Evolutionary conservation across 257 asterid species (phyloP).

Genomic region (Lantana camara): DNA sequence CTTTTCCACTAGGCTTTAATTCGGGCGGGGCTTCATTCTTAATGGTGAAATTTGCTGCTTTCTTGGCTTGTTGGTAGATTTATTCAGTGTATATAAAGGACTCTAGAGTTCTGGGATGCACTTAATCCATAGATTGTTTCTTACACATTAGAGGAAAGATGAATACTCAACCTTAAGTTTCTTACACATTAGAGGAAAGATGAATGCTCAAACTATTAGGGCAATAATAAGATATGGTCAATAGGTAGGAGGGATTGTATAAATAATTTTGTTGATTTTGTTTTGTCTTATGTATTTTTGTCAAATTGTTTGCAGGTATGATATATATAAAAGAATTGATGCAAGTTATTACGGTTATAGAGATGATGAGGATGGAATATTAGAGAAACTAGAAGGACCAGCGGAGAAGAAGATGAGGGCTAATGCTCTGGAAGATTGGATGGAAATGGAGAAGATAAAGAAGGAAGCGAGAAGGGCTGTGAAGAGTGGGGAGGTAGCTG

Average conservation of each 20-base stretch:
- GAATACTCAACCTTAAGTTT: neutral
- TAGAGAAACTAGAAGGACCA: constrained; percentile 79
- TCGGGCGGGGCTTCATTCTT: neutral
- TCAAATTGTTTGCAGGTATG: constrained; percentile 59
- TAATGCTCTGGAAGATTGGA: constrained; percentile 74
- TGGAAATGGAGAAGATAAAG: constrained; percentile 80
- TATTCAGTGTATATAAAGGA: neutral
- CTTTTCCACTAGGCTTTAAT: neutral
- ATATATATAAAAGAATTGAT: constrained; percentile 89
- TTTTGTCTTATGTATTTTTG: constrained; percentile 22
- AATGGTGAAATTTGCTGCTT: neutral
- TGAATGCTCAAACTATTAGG: neutral
- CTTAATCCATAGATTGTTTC: neutral
- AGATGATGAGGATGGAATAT: constrained; percentile 94
- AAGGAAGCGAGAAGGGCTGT: constrained; percentile 86
- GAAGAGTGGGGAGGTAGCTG: constrained; percentile 91
- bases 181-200: neutral
- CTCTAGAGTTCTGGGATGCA: constrained; percentile 15
- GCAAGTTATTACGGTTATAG: constrained; percentile 95
- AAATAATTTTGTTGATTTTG: neutral
- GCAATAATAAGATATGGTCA: neutral
- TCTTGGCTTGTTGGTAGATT: neutral
- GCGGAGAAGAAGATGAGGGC: constrained; percentile 78
- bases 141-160: neutral
- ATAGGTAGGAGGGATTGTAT: constrained; percentile 6